Evolutionary conservation across 1,284 basidiomycete species (phyloP).

Genomic region (Puccinia hordei): DNA sequence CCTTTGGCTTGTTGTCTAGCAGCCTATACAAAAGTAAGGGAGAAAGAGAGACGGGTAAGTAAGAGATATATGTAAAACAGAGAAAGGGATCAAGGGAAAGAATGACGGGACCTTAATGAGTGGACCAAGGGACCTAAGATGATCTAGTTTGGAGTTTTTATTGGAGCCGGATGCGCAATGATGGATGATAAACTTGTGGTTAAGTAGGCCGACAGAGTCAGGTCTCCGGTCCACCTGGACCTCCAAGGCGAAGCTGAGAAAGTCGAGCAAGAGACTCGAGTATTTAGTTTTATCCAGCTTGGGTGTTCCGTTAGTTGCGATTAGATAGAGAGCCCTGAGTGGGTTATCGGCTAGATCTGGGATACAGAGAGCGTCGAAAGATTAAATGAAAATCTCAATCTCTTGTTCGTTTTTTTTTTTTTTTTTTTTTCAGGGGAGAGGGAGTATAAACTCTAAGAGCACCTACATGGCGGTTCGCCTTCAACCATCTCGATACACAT

Average conservation of each 20-base stretch:
- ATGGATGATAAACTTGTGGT: constrained; percentile 37
- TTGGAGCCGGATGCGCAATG: background rate
- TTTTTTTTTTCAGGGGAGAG: background rate
- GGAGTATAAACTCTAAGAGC: constrained; percentile 47
- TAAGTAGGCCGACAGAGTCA: constrained; percentile 77
- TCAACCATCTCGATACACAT: constrained; percentile 94
- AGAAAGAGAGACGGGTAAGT: background rate
- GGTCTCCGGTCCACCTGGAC: constrained; percentile 93
- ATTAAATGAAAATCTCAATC: no score
- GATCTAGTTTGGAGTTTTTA: constrained; percentile 17
- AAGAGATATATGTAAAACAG: background rate
- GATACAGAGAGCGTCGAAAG: no score
- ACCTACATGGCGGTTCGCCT: constrained; percentile 95
- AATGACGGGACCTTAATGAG: constrained; percentile 38
- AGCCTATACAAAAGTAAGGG: constrained; percentile 22
- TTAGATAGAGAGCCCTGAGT: constrained; percentile 72
- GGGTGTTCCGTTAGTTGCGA: constrained; percentile 97
- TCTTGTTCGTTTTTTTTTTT: no score
- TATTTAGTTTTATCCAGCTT: constrained; percentile 91
- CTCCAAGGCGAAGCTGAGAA: constrained; percentile 83
- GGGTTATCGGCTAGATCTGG: constrained; percentile 59
- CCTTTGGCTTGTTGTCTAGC: constrained; percentile 44
- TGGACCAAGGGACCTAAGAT: constrained; percentile 40
- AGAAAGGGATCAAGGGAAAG: background rate
- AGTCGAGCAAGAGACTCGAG: constrained; percentile 83